phyloP scores from a whole-genome alignment of 371 early-diverging fungal species.

The Actinomortierella wolfii region DNA sequence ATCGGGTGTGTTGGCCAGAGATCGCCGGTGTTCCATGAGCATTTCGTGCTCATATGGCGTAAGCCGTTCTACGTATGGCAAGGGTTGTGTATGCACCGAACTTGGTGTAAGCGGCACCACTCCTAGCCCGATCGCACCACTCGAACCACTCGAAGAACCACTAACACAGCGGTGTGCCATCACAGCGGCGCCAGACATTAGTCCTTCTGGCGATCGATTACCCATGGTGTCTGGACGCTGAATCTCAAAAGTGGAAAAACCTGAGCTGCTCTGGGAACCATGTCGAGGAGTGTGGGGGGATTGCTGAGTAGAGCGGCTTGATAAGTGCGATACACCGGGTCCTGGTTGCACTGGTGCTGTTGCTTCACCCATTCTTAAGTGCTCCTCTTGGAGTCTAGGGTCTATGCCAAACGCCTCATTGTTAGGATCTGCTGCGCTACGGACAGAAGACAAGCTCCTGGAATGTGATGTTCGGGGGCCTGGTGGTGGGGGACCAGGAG shows the following conservation, averaged over 20 bases:
- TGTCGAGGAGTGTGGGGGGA: slow-evolving; percentile 16
- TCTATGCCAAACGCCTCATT: too few species aligned
- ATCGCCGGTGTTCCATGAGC: slow-evolving; percentile 34
- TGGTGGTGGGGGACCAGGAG: too few species aligned
- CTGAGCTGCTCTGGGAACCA: background rate
- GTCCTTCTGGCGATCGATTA: slow-evolving; percentile 30
- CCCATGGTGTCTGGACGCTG: slow-evolving; percentile 19
- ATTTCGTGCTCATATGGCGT: slow-evolving; percentile 29
- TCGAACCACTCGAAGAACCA: slow-evolving; percentile 4
- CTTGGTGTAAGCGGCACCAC: slow-evolving; percentile 19
- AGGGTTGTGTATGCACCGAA: slow-evolving; percentile 7
- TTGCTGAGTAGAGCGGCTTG: slow-evolving; percentile 12
- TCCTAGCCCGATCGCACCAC: slow-evolving; percentile 23
- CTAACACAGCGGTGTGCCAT: slow-evolving; percentile 9
- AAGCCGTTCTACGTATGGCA: slow-evolving; percentile 22
- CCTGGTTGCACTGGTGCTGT: slow-evolving; percentile 4
- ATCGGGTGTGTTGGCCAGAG: slow-evolving; percentile 18
- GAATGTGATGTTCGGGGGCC: too few species aligned
- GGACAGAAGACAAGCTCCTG: too few species aligned
- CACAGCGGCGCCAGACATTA: slow-evolving; percentile 15
- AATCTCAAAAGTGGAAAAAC: slow-evolving; percentile 22
- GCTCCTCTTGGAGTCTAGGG: too few species aligned
- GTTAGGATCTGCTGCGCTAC: too few species aligned
- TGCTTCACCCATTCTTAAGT: background rate
- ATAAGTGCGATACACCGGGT: slow-evolving; percentile 22